These are phyloP conservation scores for Rhynchospora breviuscula DNA, from an alignment of 176 grass and related monocot species.

Conservation along the genomic window DNA sequence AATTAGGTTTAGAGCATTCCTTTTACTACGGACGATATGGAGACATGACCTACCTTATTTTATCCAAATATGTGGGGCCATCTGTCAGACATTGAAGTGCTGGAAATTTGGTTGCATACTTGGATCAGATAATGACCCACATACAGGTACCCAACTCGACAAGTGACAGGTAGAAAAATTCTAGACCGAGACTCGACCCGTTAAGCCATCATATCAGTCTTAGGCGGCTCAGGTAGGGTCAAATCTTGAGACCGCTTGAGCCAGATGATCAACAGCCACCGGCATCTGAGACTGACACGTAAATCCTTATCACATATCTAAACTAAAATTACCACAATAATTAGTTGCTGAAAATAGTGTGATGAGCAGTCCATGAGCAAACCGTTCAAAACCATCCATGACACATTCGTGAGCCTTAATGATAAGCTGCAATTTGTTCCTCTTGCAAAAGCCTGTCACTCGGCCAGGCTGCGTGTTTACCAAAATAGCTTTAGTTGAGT, in stretches of 20 bases:
- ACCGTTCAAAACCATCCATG: slow-evolving; percentile 99
- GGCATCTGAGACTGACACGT: background rate
- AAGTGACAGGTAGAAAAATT: background rate
- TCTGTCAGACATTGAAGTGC: background rate
- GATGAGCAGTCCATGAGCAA: slow-evolving; percentile 85
- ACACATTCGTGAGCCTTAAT: slow-evolving; percentile 99
- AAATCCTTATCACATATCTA: background rate
- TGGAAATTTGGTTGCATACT: background rate
- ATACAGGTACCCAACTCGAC: background rate
- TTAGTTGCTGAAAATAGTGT: slow-evolving; percentile 99
- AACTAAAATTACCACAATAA: slow-evolving; percentile 72
- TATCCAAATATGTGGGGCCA: background rate
- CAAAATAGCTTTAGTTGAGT: slow-evolving; percentile 13
- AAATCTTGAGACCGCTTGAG: background rate
- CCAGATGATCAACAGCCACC: background rate
- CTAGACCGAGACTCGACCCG: background rate
- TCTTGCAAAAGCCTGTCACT: slow-evolving; percentile 90
- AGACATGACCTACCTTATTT: background rate
- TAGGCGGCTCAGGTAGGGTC: background rate
- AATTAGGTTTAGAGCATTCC: background rate
- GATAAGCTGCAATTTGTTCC: slow-evolving; percentile 89
- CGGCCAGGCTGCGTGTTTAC: slow-evolving; percentile 65
- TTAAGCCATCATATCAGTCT: background rate
- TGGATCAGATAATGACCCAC: background rate
- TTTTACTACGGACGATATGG: background rate